phyloP scores from a whole-genome alignment of 495 filamentous ascomycete species.

The Penicillium canariense region DNA sequence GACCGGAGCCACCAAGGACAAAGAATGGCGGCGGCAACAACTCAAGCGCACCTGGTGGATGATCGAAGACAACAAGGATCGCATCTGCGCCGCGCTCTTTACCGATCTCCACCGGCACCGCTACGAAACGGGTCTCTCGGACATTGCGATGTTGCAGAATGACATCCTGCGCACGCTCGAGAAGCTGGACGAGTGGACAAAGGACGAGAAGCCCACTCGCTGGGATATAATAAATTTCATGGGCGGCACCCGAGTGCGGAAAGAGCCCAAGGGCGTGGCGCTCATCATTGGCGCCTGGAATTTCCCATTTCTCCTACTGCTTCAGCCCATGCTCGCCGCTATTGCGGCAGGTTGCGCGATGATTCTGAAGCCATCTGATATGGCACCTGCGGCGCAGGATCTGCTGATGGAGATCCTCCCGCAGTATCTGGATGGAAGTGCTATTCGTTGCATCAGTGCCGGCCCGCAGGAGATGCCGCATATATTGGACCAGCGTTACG shows the following conservation, averaged over 20 bases:
- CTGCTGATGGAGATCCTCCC: constrained; percentile 70
- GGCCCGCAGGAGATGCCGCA: constrained; percentile 68
- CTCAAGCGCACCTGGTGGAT: constrained; percentile 51
- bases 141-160: constrained; percentile 62
- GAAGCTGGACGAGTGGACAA: constrained; percentile 70
- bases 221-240: constrained; percentile 56
- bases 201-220: constrained; percentile 65
- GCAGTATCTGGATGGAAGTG: constrained; percentile 62
- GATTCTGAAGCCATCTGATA: constrained; percentile 81
- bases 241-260: constrained; percentile 66
- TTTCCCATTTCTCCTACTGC: constrained; percentile 70
- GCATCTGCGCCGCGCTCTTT: constrained; percentile 62
- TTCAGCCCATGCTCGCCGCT: constrained; percentile 77
- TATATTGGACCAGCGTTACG: constrained; percentile 78
- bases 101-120: constrained; percentile 67
- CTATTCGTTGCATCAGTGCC: constrained; percentile 72
- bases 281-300: constrained; percentile 90
- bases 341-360: constrained; percentile 82
- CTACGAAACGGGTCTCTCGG: constrained; percentile 63
- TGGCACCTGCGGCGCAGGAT: constrained; percentile 64
- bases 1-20: constrained; percentile 34
- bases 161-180: constrained; percentile 70
- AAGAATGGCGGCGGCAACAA: constrained; percentile 44
- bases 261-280: constrained; percentile 77
- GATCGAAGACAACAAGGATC: constrained; percentile 66